Evolutionary conservation across 2,329 filamentous ascomycete genomes (phyloP).

Genomic region (Botrytis deweyae): DNA sequence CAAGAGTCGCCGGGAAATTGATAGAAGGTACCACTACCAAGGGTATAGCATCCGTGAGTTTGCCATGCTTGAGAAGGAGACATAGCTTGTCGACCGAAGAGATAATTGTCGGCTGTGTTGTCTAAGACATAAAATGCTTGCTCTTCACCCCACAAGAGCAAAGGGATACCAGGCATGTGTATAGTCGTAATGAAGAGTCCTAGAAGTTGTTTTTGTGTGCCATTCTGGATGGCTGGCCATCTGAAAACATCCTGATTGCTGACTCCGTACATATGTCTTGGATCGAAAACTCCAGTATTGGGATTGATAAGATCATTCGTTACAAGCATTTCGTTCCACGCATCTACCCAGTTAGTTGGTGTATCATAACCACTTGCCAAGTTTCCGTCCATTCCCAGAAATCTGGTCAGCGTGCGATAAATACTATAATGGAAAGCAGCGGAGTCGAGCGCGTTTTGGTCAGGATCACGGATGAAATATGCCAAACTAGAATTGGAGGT

Average conservation of each 20-base stretch:
- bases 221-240: conserved; percentile 59
- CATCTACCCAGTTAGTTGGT: conserved; percentile 51
- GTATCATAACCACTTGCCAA: conserved; percentile 53
- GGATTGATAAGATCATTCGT: conserved; percentile 61
- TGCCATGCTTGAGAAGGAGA: conserved; percentile 62
- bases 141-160: conserved; percentile 64
- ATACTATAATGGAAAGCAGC: conserved; percentile 63
- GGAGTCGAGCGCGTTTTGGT: conserved; percentile 55
- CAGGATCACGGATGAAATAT: conserved; percentile 53
- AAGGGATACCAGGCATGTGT: conserved; percentile 59
- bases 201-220: conserved; percentile 56
- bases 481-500: conserved; percentile 45
- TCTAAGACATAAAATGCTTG: conserved; percentile 64
- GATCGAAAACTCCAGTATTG: conserved; percentile 61
- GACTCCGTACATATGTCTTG: conserved; percentile 62
- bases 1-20: conserved; percentile 57
- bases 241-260: conserved; percentile 67
- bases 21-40: conserved; percentile 56
- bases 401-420: conserved; percentile 62
- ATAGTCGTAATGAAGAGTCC: conserved; percentile 59
- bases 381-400: conserved; percentile 58
- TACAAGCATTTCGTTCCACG: conserved; percentile 55
- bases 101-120: conserved; percentile 62
- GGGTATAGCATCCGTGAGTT: conserved; percentile 61
- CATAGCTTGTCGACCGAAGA: conserved; percentile 65